Evolutionary conservation across 306 rosid genomes (phyloP).

Genomic region (Gleditsia sinensis): DNA sequence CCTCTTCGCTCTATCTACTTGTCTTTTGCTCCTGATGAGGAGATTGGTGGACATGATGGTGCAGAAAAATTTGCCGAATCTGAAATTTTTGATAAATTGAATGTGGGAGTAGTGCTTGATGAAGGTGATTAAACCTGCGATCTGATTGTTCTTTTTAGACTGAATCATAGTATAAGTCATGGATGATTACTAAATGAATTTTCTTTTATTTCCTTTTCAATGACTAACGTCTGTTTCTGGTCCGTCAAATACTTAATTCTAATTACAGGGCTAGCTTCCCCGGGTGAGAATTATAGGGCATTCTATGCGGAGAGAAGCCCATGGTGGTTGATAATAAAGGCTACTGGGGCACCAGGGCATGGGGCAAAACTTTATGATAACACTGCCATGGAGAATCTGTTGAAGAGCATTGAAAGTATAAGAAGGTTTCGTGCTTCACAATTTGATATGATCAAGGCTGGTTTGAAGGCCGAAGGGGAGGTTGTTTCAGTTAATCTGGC

Average conservation of each 20-base stretch:
- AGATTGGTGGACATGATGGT: conserved; percentile 84
- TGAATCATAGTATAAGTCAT: neutral
- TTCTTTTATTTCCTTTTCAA: neutral
- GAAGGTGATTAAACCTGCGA: conserved; percentile 55
- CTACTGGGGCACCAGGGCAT: conserved; percentile 88
- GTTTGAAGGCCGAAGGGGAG: conserved; percentile 81
- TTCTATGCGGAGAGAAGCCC: conserved; percentile 85
- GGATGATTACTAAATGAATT: neutral
- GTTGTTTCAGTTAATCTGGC: conserved; percentile 83
- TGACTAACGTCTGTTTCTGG: neutral
- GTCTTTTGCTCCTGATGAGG: conserved; percentile 86
- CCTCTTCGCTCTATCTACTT: conserved; percentile 65
- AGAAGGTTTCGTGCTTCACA: conserved; percentile 82
- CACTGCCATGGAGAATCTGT: conserved; percentile 86
- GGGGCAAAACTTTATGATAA: conserved; percentile 95
- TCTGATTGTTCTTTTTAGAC: neutral
- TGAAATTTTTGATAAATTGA: conserved; percentile 55
- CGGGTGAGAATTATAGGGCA: conserved; percentile 59
- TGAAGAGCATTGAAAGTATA: conserved; percentile 83
- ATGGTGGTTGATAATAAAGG: conserved; percentile 87
- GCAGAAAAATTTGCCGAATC: conserved; percentile 61
- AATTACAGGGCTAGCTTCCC: conserved; percentile 73
- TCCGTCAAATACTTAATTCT: neutral
- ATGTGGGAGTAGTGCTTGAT: conserved; percentile 79
- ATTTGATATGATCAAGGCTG: conserved; percentile 80